Evolutionary conservation across 345 rosid species (phyloP), one percentile per base, ranked within the genome.

Genomic region (Arabidopsis arenosa): DNA sequence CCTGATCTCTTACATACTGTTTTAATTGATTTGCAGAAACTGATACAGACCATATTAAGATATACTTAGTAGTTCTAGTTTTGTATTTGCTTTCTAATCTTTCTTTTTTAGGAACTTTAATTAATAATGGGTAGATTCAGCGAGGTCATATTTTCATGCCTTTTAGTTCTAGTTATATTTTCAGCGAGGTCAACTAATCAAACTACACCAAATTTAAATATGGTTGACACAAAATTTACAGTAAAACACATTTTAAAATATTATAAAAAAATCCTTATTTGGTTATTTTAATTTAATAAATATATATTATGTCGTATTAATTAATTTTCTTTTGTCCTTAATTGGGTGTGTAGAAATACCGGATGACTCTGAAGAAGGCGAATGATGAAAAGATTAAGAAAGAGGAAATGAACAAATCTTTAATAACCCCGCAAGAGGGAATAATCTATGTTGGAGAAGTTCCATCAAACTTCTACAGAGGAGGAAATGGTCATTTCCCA

Each of bases 321-420:
- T 37, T 62, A 5, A 73, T 73, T 9, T 4, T 17, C 17, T 9
- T 54, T 17, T n/a, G 9, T 60, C 7, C 9, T 14, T 6, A 48
- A n/a, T 49, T 48, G 28, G 3, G 9, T 72, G 63, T 63, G 35
- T 17, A 74, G 77, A 74, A 74, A 74, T 55, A 0, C 13, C 47
- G 77, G 47, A 0, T 63, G 0, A 6, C 2, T 64, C 0, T 32
- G 15, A 36, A 37, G 18, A 56, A 30, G 37, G 9, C 6, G 17
- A 7, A 13, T 5, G 68, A 63, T 2, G 32, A 28, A 28, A 35
- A 52, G 17, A 53, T 18, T 9, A 12, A 55, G 44, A 55, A 3
- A 21, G 37, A 41, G 15, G 45, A 53, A 5, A 28, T 4, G 7
- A 73, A 32, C 8, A 3, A 0, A 53, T 8, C 43, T 54, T 43